A percentile compares a stretch with the other conserved stretches of the same genome.
phyloP scores from a whole-genome alignment of 257 asterid genomes.

The Jasminum sambac region DNA sequence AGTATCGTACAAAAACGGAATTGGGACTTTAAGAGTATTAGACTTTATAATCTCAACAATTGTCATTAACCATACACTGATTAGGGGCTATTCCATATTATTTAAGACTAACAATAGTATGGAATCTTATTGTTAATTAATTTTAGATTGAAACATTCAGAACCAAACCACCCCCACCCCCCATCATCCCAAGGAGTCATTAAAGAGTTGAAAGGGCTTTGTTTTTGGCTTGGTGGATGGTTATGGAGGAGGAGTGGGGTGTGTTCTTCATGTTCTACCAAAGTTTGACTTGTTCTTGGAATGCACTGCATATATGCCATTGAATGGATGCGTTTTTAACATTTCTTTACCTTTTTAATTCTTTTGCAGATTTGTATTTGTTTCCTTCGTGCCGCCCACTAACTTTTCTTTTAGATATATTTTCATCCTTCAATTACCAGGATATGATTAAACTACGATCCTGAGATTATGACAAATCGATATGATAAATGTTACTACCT shows the following conservation, averaged over 20 bases:
- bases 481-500: no score
- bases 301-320: background rate
- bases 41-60: no score
- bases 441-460: no score
- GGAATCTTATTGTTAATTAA: background rate
- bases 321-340: background rate
- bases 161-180: no score
- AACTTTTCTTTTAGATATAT: background rate
- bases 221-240: background rate
- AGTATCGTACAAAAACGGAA: no score
- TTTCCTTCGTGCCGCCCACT: background rate
- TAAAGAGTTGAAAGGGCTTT: background rate
- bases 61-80: no score
- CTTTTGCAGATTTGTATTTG: background rate
- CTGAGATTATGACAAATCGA: no score
- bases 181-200: background rate
- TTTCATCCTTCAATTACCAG: background rate
- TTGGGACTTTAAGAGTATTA: no score
- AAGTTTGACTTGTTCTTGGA: background rate
- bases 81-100: no score
- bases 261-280: background rate
- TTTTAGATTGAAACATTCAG: background rate
- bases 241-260: background rate
- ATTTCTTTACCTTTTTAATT: background rate
- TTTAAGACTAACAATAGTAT: background rate